These are phyloP conservation scores for Phlebiopsis gigantea DNA, from an alignment of 768 basidiomycete genomes.

Conservation along the genomic window DNA sequence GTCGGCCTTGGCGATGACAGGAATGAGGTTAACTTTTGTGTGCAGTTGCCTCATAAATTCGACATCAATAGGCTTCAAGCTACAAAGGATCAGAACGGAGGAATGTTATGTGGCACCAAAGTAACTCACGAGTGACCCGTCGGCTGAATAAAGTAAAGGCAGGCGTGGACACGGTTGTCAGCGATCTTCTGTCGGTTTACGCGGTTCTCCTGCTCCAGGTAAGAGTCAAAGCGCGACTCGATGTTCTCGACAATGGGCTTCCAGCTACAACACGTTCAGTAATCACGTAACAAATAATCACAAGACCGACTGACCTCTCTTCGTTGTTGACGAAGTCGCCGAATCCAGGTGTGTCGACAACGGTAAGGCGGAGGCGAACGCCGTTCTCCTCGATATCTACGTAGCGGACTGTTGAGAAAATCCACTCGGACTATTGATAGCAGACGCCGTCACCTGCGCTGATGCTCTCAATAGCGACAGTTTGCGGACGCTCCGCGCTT, in stretches of 20 bases:
- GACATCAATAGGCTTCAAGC: slow-evolving; percentile 95
- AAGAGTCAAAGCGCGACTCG: slow-evolving; percentile 95
- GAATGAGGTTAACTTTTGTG: slow-evolving; percentile 97
- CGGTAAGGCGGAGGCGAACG: slow-evolving; percentile 93
- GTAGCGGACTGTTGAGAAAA: neutral
- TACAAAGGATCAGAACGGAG: slow-evolving; percentile 25
- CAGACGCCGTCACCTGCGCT: slow-evolving; percentile 71
- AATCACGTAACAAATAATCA: slow-evolving; percentile 8
- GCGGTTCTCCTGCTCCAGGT: slow-evolving; percentile 97
- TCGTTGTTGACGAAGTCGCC: slow-evolving; percentile 99
- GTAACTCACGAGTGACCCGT: slow-evolving; percentile 90
- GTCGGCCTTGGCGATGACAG: slow-evolving; percentile 97
- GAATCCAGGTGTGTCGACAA: slow-evolving; percentile 98
- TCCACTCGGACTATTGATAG: neutral
- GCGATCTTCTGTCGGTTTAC: slow-evolving; percentile 91
- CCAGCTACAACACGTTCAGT: slow-evolving; percentile 55
- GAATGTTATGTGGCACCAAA: neutral
- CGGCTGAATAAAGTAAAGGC: slow-evolving; percentile 98
- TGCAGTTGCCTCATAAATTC: slow-evolving; percentile 98
- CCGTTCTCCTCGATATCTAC: slow-evolving; percentile 98
- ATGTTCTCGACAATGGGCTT: slow-evolving; percentile 98
- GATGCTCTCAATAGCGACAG: slow-evolving; percentile 97
- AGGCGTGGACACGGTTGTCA: slow-evolving; percentile 98
- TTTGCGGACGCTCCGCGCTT: slow-evolving; percentile 81
- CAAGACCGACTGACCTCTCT: slow-evolving; percentile 60